Base-by-base conservation (phyloP, 371 early-diverging fungal genomes). In the Mortierella sp. region DNA sequence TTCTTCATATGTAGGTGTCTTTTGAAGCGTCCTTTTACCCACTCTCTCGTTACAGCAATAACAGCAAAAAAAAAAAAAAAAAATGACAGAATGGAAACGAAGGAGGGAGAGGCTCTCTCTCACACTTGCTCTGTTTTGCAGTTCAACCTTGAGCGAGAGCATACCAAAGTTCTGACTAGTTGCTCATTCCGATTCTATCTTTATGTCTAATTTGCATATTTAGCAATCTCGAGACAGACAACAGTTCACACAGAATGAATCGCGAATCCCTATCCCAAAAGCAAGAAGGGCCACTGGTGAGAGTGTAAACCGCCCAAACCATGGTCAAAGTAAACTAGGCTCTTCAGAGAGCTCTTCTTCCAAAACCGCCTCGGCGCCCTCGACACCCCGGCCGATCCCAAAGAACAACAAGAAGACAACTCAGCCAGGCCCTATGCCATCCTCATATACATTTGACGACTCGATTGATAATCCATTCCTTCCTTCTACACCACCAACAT, bases 351-450 rank as follows among this genome's bases (percentile, higher is more conserved):
- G 55, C n/a, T 45, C 69, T n/a, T 40, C 40, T 6, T 33, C 64
- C n/a, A 63, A 58, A 7, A 36, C 38, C 4, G 13, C 67, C 16
- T 71, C 72, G 0, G 48, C 70, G 47, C 63, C 79, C 21, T 67
- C 69, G 4, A 65, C 69, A 3, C 77, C 77, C 32, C 66, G 74
- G n/a, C 74, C 79, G n/a, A 79, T 79, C 41, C 79, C 79, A 22
- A 79, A 74, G 57, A 53, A 21, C 63, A 69, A 61, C 48, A 70
- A 65, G 58, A 67, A 63, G 19, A 22, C 40, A 16, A 28, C 28
- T 8, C 72, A 72, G 33, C 58, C 69, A 36, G 43, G 62, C 16
- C 28, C 72, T 15, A 32, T 48, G 13, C 64, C 74, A 0, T 74
- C 69, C 8, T 62, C 79, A 0, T 79, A 79, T 48, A 63, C 67